These are phyloP conservation scores for Fraxinus greggii DNA, from an alignment of 305 asterid genomes.

Conservation along the genomic window DNA sequence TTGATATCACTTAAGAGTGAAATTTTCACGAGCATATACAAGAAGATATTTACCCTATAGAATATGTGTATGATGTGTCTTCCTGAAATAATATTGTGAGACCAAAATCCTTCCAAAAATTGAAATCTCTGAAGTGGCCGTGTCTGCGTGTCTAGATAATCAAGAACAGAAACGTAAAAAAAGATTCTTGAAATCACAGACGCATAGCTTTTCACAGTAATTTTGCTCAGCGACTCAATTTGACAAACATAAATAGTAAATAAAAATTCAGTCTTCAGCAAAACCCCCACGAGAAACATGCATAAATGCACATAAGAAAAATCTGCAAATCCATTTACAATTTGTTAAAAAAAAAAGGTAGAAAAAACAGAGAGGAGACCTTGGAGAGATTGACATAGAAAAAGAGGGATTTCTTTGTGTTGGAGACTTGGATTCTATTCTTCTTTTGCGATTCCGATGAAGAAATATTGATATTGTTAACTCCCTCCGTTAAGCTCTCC, in stretches of 20 bases:
- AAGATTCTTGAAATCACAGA: neutral
- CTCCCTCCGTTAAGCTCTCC: conserved; percentile 17
- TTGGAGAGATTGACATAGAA: conserved; percentile 36
- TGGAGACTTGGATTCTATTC: conserved; percentile 31
- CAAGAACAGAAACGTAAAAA: neutral
- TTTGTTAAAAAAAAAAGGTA: neutral
- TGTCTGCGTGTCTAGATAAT: neutral
- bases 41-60: neutral
- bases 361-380: conserved; percentile 1
- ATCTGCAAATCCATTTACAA: neutral
- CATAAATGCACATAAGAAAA: neutral
- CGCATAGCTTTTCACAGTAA: neutral
- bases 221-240: neutral
- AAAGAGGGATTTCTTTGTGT: conserved; percentile 35
- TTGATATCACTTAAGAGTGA: neutral
- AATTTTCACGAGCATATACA: neutral
- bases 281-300: neutral
- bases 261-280: neutral
- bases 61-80: neutral
- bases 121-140: neutral
- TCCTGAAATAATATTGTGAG: neutral
- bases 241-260: neutral
- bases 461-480: neutral
- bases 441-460: conserved; percentile 7
- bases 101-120: neutral